phyloP scores from a whole-genome alignment of 345 rosid genomes.

The Clausena lansium region DNA sequence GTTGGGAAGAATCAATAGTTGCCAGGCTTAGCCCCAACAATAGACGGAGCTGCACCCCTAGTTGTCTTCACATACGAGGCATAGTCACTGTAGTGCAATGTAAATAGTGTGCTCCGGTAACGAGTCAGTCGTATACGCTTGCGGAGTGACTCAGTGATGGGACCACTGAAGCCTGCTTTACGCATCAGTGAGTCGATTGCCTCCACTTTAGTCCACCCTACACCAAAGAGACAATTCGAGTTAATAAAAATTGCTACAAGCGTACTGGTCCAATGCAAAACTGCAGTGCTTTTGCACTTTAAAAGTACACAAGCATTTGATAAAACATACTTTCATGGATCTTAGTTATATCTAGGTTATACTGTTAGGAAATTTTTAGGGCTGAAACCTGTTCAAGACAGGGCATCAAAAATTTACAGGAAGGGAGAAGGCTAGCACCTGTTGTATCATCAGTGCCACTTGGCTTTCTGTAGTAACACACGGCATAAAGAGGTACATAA shows the following conservation, averaged over 20 bases:
- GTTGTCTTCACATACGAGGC: constrained; percentile 61
- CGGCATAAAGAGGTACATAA: background rate
- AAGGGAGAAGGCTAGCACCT: background rate
- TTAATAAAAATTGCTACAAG: background rate
- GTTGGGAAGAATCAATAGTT: constrained; percentile 36
- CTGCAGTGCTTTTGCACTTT: background rate
- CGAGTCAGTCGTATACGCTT: constrained; percentile 77
- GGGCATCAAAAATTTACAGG: background rate
- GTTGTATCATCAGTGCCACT: background rate
- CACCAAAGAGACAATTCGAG: background rate
- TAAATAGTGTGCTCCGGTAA: constrained; percentile 87
- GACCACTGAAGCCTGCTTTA: constrained; percentile 75
- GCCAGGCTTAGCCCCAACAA: constrained; percentile 52
- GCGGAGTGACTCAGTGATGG: constrained; percentile 60
- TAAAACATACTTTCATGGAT: background rate
- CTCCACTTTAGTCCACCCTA: constrained; percentile 85
- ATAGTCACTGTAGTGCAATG: constrained; percentile 79
- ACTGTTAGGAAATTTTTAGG: background rate
- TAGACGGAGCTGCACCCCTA: constrained; percentile 57
- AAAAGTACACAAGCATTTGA: background rate
- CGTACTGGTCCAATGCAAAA: background rate
- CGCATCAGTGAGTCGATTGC: constrained; percentile 91
- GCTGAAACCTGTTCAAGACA: background rate
- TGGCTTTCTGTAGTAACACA: background rate
- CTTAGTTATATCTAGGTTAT: background rate